These are phyloP conservation scores for Hymenochaete sp. DNA, from an alignment of 1,284 basidiomycete species.

Conservation along the genomic window DNA sequence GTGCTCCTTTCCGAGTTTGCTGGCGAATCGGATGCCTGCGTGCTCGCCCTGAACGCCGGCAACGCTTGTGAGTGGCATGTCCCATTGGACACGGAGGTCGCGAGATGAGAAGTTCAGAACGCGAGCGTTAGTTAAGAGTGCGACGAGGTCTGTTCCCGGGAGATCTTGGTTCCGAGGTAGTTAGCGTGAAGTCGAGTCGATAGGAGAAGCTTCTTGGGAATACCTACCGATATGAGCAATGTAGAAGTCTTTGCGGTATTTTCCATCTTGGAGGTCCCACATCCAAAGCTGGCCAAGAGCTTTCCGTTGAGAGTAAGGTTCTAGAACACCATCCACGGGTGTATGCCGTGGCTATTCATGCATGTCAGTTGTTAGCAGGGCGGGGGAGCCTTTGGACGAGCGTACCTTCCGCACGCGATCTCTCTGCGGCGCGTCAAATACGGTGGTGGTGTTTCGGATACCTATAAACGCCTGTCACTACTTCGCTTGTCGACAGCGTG, in stretches of 20 bases:
- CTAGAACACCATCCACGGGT: conserved; percentile 76
- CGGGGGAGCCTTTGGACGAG: conserved; percentile 6
- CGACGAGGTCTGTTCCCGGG: conserved; percentile 75
- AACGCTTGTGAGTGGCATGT: conserved; percentile 81
- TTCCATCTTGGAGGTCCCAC: conserved; percentile 82
- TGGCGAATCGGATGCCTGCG: conserved; percentile 80
- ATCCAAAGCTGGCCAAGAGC: conserved; percentile 97
- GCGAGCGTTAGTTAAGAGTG: conserved; percentile 71
- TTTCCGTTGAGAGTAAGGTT: conserved; percentile 86
- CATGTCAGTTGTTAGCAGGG: conserved; percentile 5
- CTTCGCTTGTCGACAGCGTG: background rate
- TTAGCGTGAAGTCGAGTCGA: conserved; percentile 9
- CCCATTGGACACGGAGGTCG: conserved; percentile 85
- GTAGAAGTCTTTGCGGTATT: conserved; percentile 78
- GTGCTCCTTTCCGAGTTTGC: conserved; percentile 62
- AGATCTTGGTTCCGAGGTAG: conserved; percentile 41
- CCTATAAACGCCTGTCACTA: conserved; percentile 34
- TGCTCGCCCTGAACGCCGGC: conserved; percentile 85
- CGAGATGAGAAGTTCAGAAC: conserved; percentile 84
- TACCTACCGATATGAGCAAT: conserved; percentile 82
- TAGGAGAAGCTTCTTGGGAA: background rate
- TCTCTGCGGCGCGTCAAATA: conserved; percentile 88
- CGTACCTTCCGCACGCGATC: conserved; percentile 79
- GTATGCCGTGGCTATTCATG: conserved; percentile 79
- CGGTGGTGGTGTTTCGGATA: conserved; percentile 96